A percentile compares a stretch with the other conserved stretches of the same genome.
Conservation (phyloP, 2,329 filamentous ascomycete species). For the Claviceps digitariae region DNA sequence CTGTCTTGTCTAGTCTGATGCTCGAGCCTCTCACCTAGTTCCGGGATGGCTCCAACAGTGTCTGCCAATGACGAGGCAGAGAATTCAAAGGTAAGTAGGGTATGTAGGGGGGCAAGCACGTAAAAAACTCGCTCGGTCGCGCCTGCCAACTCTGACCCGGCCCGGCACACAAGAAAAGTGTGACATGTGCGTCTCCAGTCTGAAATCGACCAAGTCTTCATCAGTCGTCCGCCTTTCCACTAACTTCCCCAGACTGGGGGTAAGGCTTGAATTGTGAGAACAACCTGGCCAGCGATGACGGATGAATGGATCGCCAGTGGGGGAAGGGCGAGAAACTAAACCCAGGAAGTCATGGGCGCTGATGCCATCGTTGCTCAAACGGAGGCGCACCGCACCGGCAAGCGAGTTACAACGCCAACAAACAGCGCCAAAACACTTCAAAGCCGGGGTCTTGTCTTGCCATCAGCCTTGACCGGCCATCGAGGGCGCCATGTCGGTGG, state of each 20-base stretch:
- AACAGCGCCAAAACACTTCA: background rate
- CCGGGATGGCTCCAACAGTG: background rate
- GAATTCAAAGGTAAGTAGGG: background rate
- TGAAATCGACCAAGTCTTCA: background rate
- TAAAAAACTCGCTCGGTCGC: conserved; percentile 1
- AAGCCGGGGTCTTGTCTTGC: background rate
- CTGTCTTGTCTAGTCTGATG: background rate
- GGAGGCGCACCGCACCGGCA: background rate
- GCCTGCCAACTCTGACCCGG: background rate
- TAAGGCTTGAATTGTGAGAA: background rate
- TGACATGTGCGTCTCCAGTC: conserved; percentile 5
- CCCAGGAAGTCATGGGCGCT: conserved; percentile 2
- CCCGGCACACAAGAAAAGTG: conserved; percentile 1
- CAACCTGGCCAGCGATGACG: conserved; percentile 2
- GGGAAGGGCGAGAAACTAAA: conserved; percentile 1
- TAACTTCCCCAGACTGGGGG: conserved; percentile 4
- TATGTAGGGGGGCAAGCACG: conserved; percentile 1
- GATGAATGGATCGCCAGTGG: conserved; percentile 4
- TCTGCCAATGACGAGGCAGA: conserved; percentile 6
- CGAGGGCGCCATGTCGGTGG: background rate
- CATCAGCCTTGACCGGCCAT: background rate
- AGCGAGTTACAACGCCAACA: background rate
- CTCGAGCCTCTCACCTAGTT: background rate
- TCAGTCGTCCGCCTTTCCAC: background rate
- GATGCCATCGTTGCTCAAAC: background rate